Evolutionary conservation across 176 grass and related monocot genomes (phyloP).

Genomic region (Elaeis guineensis): DNA sequence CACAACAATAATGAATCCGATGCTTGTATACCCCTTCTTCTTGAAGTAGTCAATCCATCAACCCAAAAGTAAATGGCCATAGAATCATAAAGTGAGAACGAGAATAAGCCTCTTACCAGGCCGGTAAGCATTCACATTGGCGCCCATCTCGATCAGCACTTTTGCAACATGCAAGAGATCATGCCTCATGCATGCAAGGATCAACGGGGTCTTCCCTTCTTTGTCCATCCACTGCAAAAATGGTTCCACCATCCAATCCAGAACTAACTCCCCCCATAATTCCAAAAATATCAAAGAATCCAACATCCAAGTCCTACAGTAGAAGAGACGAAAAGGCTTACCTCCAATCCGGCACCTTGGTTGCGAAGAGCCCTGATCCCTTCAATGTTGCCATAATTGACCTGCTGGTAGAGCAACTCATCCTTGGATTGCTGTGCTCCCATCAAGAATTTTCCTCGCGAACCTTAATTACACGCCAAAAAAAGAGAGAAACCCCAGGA

Average conservation of each 20-base stretch:
- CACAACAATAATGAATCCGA: too few relatives aligned
- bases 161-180: conserved; percentile 66
- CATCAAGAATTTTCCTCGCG: conserved; percentile 21
- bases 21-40: too few relatives aligned
- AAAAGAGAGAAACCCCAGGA: too few relatives aligned
- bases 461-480: too few relatives aligned
- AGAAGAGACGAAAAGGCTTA: conserved; percentile 13
- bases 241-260: background rate
- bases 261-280: conserved; percentile 1
- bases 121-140: conserved; percentile 80
- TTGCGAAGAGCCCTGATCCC: conserved; percentile 48
- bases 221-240: conserved; percentile 84
- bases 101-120: conserved; percentile 39
- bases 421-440: conserved; percentile 87
- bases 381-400: conserved; percentile 69
- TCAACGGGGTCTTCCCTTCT: conserved; percentile 84
- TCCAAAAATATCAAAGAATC: too few relatives aligned
- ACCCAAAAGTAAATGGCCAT: background rate
- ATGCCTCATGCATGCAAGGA: conserved; percentile 63
- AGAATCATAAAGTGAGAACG: background rate
- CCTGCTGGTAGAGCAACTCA: conserved; percentile 87
- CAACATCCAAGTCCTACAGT: too few relatives aligned
- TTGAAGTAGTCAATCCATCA: too few relatives aligned
- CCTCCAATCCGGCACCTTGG: conserved; percentile 75
- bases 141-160: conserved; percentile 56